Conservation (phyloP, 345 rosid species). For the Combretum micranthum region DNA sequence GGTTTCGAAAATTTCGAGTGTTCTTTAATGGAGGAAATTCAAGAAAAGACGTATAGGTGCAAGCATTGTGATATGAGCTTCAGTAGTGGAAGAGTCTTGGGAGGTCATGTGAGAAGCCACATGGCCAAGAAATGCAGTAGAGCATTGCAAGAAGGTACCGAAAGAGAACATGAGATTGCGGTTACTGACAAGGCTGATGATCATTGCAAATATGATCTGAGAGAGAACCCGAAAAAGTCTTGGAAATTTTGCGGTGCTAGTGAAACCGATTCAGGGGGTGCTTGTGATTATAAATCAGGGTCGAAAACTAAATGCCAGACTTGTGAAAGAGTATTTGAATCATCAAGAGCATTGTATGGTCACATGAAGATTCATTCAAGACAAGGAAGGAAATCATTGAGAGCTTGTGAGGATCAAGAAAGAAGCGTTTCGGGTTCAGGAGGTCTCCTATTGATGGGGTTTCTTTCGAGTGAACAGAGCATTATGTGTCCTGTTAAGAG, state of each 20-base stretch:
- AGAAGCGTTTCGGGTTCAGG: slow-evolving; percentile 33
- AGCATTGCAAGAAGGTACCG: neutral
- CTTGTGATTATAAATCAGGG: too few relatives aligned
- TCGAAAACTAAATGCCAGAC: slow-evolving; percentile 15
- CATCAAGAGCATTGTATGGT: slow-evolving; percentile 36
- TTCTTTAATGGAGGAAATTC: slow-evolving; percentile 18
- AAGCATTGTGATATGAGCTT: slow-evolving; percentile 24
- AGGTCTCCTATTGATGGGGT: slow-evolving; percentile 24
- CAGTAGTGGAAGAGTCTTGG: slow-evolving; percentile 22
- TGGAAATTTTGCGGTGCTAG: slow-evolving; percentile 32
- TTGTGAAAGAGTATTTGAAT: slow-evolving; percentile 32
- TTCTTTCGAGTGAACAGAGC: slow-evolving; percentile 11
- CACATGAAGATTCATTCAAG: slow-evolving; percentile 49
- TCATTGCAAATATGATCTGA: slow-evolving; percentile 27
- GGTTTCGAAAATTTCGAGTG: neutral
- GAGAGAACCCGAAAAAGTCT: slow-evolving; percentile 66
- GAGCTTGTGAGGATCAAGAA: slow-evolving; percentile 9
- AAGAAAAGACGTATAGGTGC: slow-evolving; percentile 19
- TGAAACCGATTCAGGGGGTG: slow-evolving; percentile 7
- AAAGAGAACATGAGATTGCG: slow-evolving; percentile 4
- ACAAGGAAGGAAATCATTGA: slow-evolving; percentile 17
- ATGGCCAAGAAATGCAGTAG: slow-evolving; percentile 10
- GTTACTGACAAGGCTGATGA: slow-evolving; percentile 18
- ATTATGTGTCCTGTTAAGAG: slow-evolving; percentile 19
- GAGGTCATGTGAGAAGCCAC: slow-evolving; percentile 32